phyloP scores from a whole-genome alignment of 2,329 filamentous ascomycete species.

The Tolypocladium ovalisporum region DNA sequence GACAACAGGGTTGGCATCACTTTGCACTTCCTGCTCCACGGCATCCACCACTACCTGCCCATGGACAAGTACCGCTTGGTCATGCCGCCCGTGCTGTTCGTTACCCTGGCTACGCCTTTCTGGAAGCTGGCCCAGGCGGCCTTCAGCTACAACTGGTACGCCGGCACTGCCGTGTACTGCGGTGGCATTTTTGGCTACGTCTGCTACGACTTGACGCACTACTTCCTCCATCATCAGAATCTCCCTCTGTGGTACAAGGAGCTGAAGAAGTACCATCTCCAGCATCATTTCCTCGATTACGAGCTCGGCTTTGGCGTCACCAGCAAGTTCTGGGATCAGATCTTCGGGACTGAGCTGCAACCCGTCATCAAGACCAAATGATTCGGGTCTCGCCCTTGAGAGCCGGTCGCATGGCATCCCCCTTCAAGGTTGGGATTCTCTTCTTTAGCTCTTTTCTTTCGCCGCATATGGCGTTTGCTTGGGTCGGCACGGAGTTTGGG shows the following conservation, averaged over 20 bases:
- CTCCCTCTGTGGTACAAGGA: slow-evolving; percentile 81
- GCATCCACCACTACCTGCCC: slow-evolving; percentile 96
- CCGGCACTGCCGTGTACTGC: slow-evolving; percentile 67
- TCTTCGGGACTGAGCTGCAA: slow-evolving; percentile 80
- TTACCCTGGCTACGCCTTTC: slow-evolving; percentile 76
- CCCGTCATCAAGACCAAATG: slow-evolving; percentile 22
- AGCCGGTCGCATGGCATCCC: background rate
- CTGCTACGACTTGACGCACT: slow-evolving; percentile 94
- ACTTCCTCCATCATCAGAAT: slow-evolving; percentile 94
- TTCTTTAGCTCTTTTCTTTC: background rate
- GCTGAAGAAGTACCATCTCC: slow-evolving; percentile 94
- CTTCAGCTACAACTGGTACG: slow-evolving; percentile 78
- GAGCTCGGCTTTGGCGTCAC: slow-evolving; percentile 96
- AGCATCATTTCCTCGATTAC: slow-evolving; percentile 96
- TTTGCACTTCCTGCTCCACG: slow-evolving; percentile 85
- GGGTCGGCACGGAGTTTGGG: slow-evolving; percentile 5
- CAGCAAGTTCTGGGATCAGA: slow-evolving; percentile 85
- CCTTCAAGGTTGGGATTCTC: background rate
- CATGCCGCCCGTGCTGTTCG: slow-evolving; percentile 87
- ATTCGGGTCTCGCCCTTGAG: background rate
- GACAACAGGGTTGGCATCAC: slow-evolving; percentile 85
- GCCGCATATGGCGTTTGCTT: slow-evolving; percentile 6
- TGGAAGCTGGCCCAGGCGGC: slow-evolving; percentile 80
- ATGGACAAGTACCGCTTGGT: slow-evolving; percentile 97
- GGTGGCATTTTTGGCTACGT: slow-evolving; percentile 94